Evolutionary conservation across 2,329 filamentous ascomycete genomes (phyloP).

Genomic region (Emydomyces testavorans): DNA sequence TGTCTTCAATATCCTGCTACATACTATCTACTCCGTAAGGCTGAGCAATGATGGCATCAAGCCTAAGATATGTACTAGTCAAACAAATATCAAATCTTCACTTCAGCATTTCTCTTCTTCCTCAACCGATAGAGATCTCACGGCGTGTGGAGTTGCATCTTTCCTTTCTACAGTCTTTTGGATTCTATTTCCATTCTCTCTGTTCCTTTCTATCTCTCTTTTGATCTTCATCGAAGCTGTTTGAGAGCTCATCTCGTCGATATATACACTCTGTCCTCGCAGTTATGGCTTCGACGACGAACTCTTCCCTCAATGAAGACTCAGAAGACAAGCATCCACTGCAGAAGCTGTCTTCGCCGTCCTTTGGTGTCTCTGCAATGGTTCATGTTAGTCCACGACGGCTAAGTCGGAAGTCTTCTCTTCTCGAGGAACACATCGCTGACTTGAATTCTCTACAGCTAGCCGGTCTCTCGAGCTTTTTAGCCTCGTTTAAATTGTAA

Average conservation of each 20-base stretch:
- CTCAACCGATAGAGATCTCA: no score
- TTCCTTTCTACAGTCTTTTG: no score
- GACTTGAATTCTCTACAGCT: not conserved
- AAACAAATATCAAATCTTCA: not conserved
- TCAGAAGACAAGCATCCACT: slow-evolving; percentile 30
- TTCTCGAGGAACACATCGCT: not conserved
- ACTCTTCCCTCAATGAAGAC: not conserved
- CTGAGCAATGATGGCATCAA: slow-evolving; percentile 1
- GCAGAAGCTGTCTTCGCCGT: slow-evolving; percentile 35
- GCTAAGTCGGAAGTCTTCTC: not conserved
- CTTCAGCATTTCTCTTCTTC: not conserved
- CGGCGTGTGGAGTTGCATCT: no score
- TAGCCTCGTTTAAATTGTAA: slow-evolving; percentile 37
- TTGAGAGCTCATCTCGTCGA: no score
- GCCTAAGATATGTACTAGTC: not conserved
- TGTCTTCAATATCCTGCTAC: no score
- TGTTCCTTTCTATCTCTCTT: no score
- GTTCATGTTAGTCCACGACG: slow-evolving; percentile 29
- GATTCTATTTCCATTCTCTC: no score
- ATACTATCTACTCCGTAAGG: not conserved
- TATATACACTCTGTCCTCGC: not conserved
- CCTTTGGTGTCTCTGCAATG: slow-evolving; percentile 32
- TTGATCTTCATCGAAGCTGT: no score
- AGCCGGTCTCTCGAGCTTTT: slow-evolving; percentile 33
- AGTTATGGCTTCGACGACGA: slow-evolving; percentile 1